A percentile compares a stretch with the other conserved stretches of the same genome.
These are phyloP conservation scores for Viola odorata DNA, from an alignment of 345 rosid species.

Conservation along the genomic window DNA sequence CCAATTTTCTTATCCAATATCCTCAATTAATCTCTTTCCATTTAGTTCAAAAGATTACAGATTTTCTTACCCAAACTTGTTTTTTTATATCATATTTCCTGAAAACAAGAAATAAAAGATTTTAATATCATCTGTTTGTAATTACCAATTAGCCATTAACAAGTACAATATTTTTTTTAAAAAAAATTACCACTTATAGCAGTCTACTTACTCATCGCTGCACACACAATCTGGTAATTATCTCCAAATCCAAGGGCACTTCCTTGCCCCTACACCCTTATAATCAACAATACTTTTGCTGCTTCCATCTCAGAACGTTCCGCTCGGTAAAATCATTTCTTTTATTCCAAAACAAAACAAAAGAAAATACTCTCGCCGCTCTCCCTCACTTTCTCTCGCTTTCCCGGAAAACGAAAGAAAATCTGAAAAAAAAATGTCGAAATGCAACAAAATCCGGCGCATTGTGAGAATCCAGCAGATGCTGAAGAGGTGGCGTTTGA, in stretches of 20 bases:
- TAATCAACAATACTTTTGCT: background rate
- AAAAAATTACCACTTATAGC: background rate
- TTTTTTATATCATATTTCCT: background rate
- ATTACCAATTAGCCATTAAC: background rate
- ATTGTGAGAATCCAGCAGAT: slow-evolving; percentile 74
- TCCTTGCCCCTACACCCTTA: background rate
- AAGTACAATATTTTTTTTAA: background rate
- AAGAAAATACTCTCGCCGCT: background rate
- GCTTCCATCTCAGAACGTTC: background rate
- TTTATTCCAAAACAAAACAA: background rate
- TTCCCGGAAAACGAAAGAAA: slow-evolving; percentile 8
- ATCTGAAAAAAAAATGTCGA: slow-evolving; percentile 29
- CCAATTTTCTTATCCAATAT: too few species aligned
- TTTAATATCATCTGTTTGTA: background rate
- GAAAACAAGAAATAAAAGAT: background rate
- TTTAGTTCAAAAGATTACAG: too few species aligned
- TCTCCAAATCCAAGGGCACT: slow-evolving; percentile 10
- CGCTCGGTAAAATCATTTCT: background rate
- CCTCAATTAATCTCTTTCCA: too few species aligned
- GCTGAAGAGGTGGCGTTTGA: slow-evolving; percentile 70
- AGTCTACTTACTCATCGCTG: too few species aligned
- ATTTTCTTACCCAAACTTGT: too few species aligned
- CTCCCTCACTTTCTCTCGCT: slow-evolving; percentile 12
- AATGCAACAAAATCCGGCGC: slow-evolving; percentile 56
- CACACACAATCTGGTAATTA: slow-evolving; percentile 15